Percentiles rank a stretch among this genome's conserved stretches.
phyloP scores from a whole-genome alignment of 2,329 filamentous ascomycete species.

The Epichloe baconii region DNA sequence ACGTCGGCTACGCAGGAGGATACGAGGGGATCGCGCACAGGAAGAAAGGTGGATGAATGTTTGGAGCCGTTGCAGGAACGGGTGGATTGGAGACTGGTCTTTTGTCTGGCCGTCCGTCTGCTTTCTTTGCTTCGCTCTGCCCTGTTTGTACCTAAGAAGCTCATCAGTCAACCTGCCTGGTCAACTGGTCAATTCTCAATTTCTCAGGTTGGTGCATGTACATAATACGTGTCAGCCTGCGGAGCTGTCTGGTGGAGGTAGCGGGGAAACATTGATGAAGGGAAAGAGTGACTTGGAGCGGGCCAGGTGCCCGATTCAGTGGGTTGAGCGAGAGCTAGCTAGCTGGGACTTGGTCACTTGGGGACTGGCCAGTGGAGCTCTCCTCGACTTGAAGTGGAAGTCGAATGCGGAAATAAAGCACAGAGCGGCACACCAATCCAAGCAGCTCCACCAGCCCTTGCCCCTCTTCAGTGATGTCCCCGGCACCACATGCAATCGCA shows the following conservation, averaged over 20 bases:
- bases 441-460: neutral
- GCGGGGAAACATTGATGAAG: neutral
- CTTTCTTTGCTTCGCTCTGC: too few relatives aligned
- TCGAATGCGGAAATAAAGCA: constrained; percentile 4
- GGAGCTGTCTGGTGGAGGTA: neutral
- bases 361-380: neutral
- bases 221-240: neutral
- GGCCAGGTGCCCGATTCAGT: too few relatives aligned
- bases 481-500: neutral
- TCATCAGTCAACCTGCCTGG: too few relatives aligned
- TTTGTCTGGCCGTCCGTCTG: neutral
- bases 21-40: constrained; percentile 1
- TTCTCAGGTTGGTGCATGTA: too few relatives aligned
- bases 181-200: too few relatives aligned
- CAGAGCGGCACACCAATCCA: too few relatives aligned
- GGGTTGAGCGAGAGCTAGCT: neutral
- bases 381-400: too few relatives aligned
- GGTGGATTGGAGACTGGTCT: neutral
- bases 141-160: too few relatives aligned
- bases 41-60: neutral
- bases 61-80: neutral
- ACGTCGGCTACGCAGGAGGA: constrained; percentile 1
- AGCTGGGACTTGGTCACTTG: too few relatives aligned
- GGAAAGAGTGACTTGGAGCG: too few relatives aligned
- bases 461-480: neutral